These are phyloP conservation scores for Coniochaeta hoffmannii DNA, from an alignment of 2,329 filamentous ascomycete genomes.

Conservation along the genomic window DNA sequence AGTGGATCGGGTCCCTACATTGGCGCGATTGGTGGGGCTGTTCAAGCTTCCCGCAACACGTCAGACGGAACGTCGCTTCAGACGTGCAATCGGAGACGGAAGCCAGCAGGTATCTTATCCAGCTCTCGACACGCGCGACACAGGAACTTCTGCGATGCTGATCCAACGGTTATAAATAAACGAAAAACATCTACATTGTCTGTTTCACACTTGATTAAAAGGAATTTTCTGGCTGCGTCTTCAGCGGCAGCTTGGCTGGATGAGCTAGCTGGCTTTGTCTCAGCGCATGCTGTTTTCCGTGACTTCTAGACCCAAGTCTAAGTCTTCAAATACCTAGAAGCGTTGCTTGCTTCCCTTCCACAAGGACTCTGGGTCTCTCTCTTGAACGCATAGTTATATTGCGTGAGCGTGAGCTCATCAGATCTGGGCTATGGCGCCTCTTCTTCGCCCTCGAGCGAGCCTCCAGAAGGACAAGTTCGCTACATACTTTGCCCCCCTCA, in stretches of 20 bases:
- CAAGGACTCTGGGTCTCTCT: no score
- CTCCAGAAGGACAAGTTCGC: conserved; percentile 66
- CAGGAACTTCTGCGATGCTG: no score
- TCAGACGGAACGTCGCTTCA: no score
- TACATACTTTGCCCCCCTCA: conserved; percentile 56
- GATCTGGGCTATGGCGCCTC: conserved; percentile 26
- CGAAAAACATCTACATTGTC: neutral
- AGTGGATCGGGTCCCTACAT: neutral
- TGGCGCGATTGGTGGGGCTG: neutral
- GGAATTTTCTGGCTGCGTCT: neutral
- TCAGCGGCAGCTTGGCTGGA: neutral
- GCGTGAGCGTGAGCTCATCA: neutral
- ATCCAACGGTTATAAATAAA: no score
- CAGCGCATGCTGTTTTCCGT: neutral
- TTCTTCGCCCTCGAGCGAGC: conserved; percentile 38
- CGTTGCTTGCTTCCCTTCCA: no score
- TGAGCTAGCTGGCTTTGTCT: neutral
- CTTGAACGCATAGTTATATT: no score
- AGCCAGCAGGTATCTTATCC: no score
- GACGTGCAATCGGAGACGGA: no score
- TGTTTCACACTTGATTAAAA: neutral
- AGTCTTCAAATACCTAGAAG: neutral
- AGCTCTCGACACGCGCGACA: no score
- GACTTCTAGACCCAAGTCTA: neutral
- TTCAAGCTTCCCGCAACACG: neutral